A percentile compares a stretch with the other conserved stretches of the same genome.
These are phyloP conservation scores for Claviceps sp. DNA, from an alignment of 2,329 filamentous ascomycete species.

Conservation along the genomic window DNA sequence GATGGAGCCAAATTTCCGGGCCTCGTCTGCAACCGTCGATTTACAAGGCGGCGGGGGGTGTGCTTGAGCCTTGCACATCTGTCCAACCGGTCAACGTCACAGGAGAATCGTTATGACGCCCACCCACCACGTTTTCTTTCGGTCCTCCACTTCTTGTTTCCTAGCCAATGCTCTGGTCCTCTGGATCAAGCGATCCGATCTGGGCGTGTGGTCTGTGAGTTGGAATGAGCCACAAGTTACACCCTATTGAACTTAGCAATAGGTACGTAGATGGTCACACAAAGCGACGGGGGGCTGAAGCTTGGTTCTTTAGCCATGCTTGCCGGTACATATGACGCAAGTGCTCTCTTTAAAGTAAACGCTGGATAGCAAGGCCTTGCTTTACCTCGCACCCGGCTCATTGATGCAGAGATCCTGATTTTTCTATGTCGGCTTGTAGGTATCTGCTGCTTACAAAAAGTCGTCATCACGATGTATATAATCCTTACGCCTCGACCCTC, in stretches of 20 bases:
- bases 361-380: not conserved
- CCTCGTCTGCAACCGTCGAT: not conserved
- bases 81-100: slow-evolving; percentile 4
- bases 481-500: not conserved
- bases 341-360: not conserved
- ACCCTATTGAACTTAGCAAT: not conserved
- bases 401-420: slow-evolving; percentile 1
- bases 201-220: not conserved
- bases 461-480: slow-evolving; percentile 4
- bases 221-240: not conserved
- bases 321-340: slow-evolving; percentile 5
- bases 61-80: too few relatives aligned
- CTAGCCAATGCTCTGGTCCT: slow-evolving; percentile 1
- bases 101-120: slow-evolving; percentile 5
- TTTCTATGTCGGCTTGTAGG: not conserved
- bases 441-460: not conserved
- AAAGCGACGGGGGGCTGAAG: not conserved
- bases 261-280: not conserved
- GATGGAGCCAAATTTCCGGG: slow-evolving; percentile 1
- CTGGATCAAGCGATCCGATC: not conserved
- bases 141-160: slow-evolving; percentile 1
- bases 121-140: not conserved
- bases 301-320: not conserved
- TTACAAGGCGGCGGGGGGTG: not conserved
- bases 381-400: not conserved